These are phyloP conservation scores for Bipolaris gigantea DNA, from an alignment of 2,329 filamentous ascomycete genomes.

Conservation along the genomic window DNA sequence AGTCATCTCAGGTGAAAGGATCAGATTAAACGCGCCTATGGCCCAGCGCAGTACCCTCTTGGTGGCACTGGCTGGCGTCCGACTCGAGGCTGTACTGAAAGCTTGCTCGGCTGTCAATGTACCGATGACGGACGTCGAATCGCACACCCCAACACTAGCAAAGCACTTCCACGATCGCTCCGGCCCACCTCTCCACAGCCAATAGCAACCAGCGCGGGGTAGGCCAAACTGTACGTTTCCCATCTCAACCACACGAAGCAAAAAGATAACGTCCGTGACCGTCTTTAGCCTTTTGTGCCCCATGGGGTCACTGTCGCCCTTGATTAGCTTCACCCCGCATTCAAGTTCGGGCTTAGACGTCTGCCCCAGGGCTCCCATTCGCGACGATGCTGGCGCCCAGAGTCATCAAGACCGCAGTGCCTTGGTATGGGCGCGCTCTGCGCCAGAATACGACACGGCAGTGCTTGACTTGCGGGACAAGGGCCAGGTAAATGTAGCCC, in stretches of 20 bases:
- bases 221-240: background rate
- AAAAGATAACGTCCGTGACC: background rate
- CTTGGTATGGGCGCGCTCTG: slow-evolving; percentile 2
- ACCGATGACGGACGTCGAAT: background rate
- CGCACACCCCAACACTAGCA: background rate
- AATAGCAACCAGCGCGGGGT: background rate
- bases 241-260: background rate
- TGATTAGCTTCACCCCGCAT: slow-evolving; percentile 2
- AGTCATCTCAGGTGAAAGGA: background rate
- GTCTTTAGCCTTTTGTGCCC: slow-evolving; percentile 12
- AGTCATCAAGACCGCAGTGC: background rate
- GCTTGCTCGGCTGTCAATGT: slow-evolving; percentile 1
- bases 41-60: background rate
- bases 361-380: background rate
- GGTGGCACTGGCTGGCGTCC: background rate
- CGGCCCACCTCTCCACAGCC: background rate
- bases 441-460: background rate
- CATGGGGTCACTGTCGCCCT: slow-evolving; percentile 2
- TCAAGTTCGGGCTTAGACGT: slow-evolving; percentile 4
- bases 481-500: slow-evolving; percentile 6
- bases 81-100: background rate
- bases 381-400: background rate
- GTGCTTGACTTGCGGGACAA: slow-evolving; percentile 11
- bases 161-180: background rate
- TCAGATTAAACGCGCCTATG: background rate